Evolutionary conservation across 164 flowering plant species (phyloP).

Genomic region (Paratinospora sagittata): DNA sequence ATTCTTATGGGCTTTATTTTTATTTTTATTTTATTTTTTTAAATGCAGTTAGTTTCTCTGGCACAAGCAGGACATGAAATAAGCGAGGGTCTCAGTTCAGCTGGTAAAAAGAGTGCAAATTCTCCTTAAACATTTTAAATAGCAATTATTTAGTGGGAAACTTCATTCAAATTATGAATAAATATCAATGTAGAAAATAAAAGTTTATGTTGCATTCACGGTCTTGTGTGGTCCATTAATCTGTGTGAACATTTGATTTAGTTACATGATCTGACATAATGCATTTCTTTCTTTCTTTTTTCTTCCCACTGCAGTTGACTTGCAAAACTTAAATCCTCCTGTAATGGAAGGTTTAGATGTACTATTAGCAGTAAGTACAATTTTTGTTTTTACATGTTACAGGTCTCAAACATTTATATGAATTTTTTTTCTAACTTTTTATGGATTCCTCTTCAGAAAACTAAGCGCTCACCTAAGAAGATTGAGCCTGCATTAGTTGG

Average conservation of each 20-base stretch:
- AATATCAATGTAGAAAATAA: neutral
- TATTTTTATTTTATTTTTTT: conserved; percentile 7
- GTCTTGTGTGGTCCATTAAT: neutral
- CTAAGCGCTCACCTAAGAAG: conserved; percentile 34
- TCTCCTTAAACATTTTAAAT: conserved; percentile 1
- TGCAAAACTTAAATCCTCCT: conserved; percentile 34
- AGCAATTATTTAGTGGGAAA: neutral
- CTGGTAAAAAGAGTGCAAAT: conserved; percentile 30
- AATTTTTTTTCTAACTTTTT: neutral
- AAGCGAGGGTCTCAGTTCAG: conserved; percentile 41
- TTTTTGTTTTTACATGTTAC: neutral
- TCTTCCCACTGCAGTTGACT: conserved; percentile 16
- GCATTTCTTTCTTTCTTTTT: neutral
- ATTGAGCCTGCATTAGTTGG: conserved; percentile 49
- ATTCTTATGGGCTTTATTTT: neutral
- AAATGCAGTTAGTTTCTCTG: conserved; percentile 59
- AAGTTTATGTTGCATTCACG: neutral
- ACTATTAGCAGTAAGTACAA: conserved; percentile 53
- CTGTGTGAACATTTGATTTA: neutral
- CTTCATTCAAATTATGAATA: neutral
- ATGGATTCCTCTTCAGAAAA: conserved; percentile 39
- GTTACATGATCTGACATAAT: neutral
- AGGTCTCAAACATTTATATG: neutral
- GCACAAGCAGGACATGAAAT: conserved; percentile 79
- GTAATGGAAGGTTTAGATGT: conserved; percentile 72